Percentiles rank a stretch among this genome's conserved stretches.
Evolutionary conservation across 495 filamentous ascomycete genomes (phyloP).

Genomic region (Pseudoneurospora amorphoporcata): DNA sequence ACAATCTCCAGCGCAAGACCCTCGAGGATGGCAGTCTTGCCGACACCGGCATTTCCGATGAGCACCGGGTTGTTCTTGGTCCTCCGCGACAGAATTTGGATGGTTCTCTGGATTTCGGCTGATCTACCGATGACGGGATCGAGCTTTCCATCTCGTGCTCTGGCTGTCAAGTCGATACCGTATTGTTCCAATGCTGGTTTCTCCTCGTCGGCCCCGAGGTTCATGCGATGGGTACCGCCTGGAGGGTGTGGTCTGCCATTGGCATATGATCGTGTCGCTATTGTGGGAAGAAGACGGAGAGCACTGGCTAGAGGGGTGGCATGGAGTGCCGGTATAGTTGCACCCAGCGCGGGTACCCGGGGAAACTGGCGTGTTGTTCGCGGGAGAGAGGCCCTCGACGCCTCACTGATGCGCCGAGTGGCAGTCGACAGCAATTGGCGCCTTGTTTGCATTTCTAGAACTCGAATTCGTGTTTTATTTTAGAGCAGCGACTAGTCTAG

Average conservation of each 20-base stretch:
- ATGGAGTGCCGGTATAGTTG: not conserved
- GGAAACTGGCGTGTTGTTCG: conserved; percentile 15
- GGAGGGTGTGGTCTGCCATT: conserved; percentile 75
- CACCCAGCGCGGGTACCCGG: conserved; percentile 10
- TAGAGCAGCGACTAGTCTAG: not conserved
- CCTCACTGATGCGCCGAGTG: conserved; percentile 24
- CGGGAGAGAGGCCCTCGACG: conserved; percentile 20
- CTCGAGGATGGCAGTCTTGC: conserved; percentile 92
- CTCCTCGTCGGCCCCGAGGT: conserved; percentile 67
- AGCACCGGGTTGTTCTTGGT: conserved; percentile 97
- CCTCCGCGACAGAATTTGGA: conserved; percentile 82
- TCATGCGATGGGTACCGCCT: conserved; percentile 88
- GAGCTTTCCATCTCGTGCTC: conserved; percentile 78
- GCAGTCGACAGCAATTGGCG: conserved; percentile 23
- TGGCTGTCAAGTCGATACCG: conserved; percentile 80
- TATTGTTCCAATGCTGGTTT: conserved; percentile 83
- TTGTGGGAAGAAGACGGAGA: conserved; percentile 16
- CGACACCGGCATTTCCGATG: conserved; percentile 85
- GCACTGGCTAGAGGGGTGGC: conserved; percentile 3
- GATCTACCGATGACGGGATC: conserved; percentile 95
- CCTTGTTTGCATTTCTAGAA: conserved; percentile 29
- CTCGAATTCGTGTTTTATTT: not conserved
- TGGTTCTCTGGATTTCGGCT: conserved; percentile 82
- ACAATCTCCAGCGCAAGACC: conserved; percentile 88
- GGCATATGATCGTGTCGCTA: conserved; percentile 50